Base-by-base conservation (phyloP, 768 basidiomycete species). In the Kwoniella dejecticola region DNA sequence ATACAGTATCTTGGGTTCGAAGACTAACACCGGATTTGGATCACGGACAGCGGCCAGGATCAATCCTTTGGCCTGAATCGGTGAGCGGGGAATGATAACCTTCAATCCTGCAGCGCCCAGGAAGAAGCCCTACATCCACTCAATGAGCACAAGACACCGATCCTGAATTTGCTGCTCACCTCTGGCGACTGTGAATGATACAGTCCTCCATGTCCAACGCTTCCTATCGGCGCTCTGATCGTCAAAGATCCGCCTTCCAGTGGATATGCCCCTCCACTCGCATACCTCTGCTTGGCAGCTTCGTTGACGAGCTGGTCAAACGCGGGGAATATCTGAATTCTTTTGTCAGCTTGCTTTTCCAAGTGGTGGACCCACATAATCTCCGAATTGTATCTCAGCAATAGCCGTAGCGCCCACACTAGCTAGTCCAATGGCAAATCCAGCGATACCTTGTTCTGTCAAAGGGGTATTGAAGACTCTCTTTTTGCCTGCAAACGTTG, bases 301-400 rank as follows among this genome's bases (percentile, higher is more conserved):
- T 97, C 93, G 66, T 95, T 96, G 40, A 96, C 91, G 21, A 96
- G 82, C 83, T 94, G 92, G 74, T 96, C 93, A 73, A 97, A 97
- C 0, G 93, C 93, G 11, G 93, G 93, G 74, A 83, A 94, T 62
- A 95, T 94, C 75, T 95, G 40, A 36, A 7, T 36, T 36, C 7
- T 36, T 36, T 36, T 17, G 52, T 40, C 4, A 52, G 4, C 17
- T 8, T 30, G 4, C 48, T 31, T n/a, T n/a, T n/a, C n/a, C n/a
- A n/a, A n/a, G n/a, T n/a, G n/a, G n/a, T n/a, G n/a, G n/a, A 56
- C 69, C 56, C 58, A 75, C 71, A 67, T 79, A 79, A 61, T 79
- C 77, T 26, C 76, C 78, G 40, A 80, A 78, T 63, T 82, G 81
- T 60, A 96, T 90, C 79, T 97, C 93, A 36, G 91, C 93, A 57